These are phyloP conservation scores for Podospora pseudopauciseta DNA, from an alignment of 495 filamentous ascomycete species.

Conservation along the genomic window DNA sequence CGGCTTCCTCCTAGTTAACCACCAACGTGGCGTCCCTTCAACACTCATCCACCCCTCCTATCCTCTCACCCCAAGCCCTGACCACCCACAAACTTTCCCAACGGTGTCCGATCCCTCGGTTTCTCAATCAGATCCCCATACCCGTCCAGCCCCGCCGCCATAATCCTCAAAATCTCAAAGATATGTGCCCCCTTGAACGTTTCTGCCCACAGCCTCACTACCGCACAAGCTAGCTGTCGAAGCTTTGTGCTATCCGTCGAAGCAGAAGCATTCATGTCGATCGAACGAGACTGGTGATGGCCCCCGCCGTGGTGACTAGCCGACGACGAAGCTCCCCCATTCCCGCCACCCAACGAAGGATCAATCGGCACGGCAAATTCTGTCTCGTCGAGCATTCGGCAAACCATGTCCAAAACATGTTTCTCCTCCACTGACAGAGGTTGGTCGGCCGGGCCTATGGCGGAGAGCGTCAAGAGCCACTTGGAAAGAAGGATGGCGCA, in stretches of 20 bases:
- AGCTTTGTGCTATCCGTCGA: constrained; percentile 50
- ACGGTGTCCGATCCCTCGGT: constrained; percentile 45
- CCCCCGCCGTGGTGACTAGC: constrained; percentile 18
- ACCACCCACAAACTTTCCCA: constrained; percentile 30
- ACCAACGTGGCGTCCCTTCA: neutral
- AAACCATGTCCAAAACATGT: constrained; percentile 62
- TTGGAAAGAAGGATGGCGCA: constrained; percentile 63
- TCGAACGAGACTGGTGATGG: constrained; percentile 32
- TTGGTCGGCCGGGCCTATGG: constrained; percentile 42
- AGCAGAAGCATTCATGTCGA: constrained; percentile 32
- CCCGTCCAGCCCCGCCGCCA: constrained; percentile 58
- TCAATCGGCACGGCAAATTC: constrained; percentile 62
- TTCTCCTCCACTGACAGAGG: constrained; percentile 56
- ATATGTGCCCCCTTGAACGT: constrained; percentile 65
- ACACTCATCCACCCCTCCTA: neutral
- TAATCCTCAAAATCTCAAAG: constrained; percentile 63
- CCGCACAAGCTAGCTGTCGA: constrained; percentile 57
- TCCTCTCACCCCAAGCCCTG: neutral
- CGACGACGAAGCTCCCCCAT: constrained; percentile 31
- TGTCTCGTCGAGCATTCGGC: constrained; percentile 73
- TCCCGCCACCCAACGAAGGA: constrained; percentile 41
- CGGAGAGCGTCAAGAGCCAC: constrained; percentile 46
- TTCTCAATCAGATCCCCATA: constrained; percentile 65
- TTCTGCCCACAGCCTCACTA: constrained; percentile 64
- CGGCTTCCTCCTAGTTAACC: too few relatives aligned